phyloP scores from a whole-genome alignment of 192 early-diverging fungal genomes.

The Umbelopsis ramanniana region DNA sequence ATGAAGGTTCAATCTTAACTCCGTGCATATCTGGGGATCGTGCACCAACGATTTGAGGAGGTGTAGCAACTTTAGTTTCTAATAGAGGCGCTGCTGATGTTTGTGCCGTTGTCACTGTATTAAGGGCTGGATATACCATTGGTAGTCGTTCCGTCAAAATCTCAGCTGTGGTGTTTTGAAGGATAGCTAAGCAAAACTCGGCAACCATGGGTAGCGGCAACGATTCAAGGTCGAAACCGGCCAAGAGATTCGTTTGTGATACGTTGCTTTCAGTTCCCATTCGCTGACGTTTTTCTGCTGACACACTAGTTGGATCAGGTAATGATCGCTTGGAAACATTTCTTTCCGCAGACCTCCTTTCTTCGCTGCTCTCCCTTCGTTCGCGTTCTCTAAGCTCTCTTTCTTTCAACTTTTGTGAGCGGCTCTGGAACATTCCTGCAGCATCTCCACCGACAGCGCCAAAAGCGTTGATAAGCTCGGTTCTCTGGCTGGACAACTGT shows the following conservation, averaged over 20 bases:
- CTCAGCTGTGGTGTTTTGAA: constrained; percentile 37
- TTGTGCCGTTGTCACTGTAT: neutral
- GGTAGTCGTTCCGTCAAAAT: constrained; percentile 22
- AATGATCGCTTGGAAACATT: constrained; percentile 8
- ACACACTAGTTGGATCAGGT: neutral
- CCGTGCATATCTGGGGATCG: constrained; percentile 15
- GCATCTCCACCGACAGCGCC: constrained; percentile 37
- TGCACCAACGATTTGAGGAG: constrained; percentile 2
- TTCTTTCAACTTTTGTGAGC: constrained; percentile 20
- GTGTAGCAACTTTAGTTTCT: neutral
- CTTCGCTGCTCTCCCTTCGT: constrained; percentile 20
- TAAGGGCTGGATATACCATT: constrained; percentile 10
- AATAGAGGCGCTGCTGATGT: neutral
- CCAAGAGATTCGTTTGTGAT: constrained; percentile 8
- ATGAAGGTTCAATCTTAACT: constrained; percentile 7
- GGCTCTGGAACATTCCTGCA: constrained; percentile 31
- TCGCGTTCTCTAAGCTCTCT: constrained; percentile 14
- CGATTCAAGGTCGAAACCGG: constrained; percentile 29
- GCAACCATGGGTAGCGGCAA: constrained; percentile 36
- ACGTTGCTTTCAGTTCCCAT: neutral
- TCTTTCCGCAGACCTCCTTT: constrained; percentile 12
- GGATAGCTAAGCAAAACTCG: constrained; percentile 36
- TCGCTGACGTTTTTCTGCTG: constrained; percentile 24
- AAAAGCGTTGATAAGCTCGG: constrained; percentile 33
- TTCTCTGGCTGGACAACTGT: constrained; percentile 22